These are phyloP conservation scores for Albugo candida DNA, from an alignment of 352 stramenopile species.

Conservation along the genomic window DNA sequence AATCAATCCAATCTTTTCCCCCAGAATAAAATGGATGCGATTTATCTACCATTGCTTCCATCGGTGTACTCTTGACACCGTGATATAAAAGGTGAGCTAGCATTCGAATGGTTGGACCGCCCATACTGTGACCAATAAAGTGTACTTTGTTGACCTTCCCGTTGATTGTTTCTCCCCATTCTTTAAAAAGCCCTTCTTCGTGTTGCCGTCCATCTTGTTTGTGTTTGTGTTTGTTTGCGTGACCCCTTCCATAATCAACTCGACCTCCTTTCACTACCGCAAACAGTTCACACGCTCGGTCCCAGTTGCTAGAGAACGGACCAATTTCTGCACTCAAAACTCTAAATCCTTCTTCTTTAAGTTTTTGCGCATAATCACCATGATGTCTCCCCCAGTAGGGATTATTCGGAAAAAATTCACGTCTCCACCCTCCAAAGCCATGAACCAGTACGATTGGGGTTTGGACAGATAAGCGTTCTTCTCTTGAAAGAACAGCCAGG, in stretches of 20 bases:
- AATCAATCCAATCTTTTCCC: constrained; percentile 41
- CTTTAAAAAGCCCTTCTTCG: constrained; percentile 27
- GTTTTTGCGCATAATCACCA: constrained; percentile 14
- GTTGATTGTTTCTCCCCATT: constrained; percentile 26
- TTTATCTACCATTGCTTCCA: constrained; percentile 1
- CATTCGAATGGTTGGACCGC: constrained; percentile 58
- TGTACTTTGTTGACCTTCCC: constrained; percentile 43
- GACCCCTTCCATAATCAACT: constrained; percentile 20
- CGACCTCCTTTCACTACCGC: constrained; percentile 23
- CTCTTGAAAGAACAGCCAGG: no score
- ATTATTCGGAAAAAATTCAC: constrained; percentile 6
- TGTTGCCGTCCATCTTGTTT: constrained; percentile 21
- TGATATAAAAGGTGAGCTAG: constrained; percentile 33
- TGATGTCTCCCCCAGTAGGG: constrained; percentile 19
- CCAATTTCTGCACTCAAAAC: constrained; percentile 13
- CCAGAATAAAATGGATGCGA: constrained; percentile 27
- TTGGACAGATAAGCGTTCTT: no score
- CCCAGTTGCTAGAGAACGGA: constrained; percentile 18
- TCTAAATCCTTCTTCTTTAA: constrained; percentile 15
- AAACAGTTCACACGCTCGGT: constrained; percentile 24
- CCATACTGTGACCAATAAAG: constrained; percentile 62
- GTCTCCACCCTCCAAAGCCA: constrained; percentile 10
- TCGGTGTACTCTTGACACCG: constrained; percentile 20
- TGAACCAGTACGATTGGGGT: constrained; percentile 14
- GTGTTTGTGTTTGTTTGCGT: constrained; percentile 12